Evolutionary conservation across 306 rosid species (phyloP), one percentile per base, ranked within the genome.

Genomic region (Cicer arietinum): DNA sequence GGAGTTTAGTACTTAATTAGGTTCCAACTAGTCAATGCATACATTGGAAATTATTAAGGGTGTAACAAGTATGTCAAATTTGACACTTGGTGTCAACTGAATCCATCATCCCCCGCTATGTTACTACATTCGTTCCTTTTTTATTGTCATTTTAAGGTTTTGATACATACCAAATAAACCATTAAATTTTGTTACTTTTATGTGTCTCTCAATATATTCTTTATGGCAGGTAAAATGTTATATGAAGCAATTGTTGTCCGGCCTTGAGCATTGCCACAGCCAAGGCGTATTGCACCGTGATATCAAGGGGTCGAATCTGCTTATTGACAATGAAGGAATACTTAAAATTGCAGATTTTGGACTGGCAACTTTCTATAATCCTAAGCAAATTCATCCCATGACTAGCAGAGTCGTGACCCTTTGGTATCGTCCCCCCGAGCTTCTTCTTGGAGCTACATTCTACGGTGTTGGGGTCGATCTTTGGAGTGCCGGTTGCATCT

Each of bases 401-500:
- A 93, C 98, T 16, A 93, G 95, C 81, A 88, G 97, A 73, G 98
- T 93, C 22, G 97, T 93, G 68, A 93, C 98, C 30, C 97, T 93
- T 39, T 93, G 98, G 98, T 93, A 93, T 79, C 93, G 98, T 2
- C 95, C 98, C 1, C 98, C 98, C 5, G 98, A 93, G 83, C 90
- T 93, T 79, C 94, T 93, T 79, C 97, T 93, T 65, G 98, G 98
- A 58, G 95, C 97, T 79, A 86, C 91, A 17, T 69, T 37, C 44
- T 93, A 93, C 39, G 89, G 93, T 60, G 88, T 77, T 51, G 88
- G 90, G 56, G 74, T 93, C 39, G 98, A 93, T 82, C 89, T 93
- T 43, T 93, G 98, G 98, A 93, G 98, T 66, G 98, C 91, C 62
- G 98, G 98, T 65, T 93, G 98, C 88, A 93, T 93, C 82, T 85